These are phyloP conservation scores for Daldinia eschscholtzii DNA, from an alignment of 2,329 filamentous ascomycete genomes.

Conservation along the genomic window DNA sequence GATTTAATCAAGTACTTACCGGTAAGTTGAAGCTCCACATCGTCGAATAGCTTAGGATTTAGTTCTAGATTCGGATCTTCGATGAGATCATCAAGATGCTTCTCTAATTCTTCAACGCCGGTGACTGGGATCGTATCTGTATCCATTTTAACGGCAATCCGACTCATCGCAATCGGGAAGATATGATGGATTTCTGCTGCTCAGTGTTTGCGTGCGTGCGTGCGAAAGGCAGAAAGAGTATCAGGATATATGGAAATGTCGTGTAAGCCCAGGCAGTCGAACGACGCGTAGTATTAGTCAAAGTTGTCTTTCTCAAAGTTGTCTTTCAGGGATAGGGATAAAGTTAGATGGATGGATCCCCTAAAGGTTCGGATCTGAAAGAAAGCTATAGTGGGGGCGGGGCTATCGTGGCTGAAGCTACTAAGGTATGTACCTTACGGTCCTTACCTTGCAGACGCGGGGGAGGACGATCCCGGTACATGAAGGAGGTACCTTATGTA, in stretches of 20 bases:
- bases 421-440: neutral
- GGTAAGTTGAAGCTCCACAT: constrained; percentile 70
- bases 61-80: constrained; percentile 59
- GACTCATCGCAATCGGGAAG: constrained; percentile 36
- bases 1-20: constrained; percentile 52
- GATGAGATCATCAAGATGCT: constrained; percentile 66
- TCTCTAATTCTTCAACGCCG: constrained; percentile 66
- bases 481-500: neutral
- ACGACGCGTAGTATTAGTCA: constrained; percentile 17
- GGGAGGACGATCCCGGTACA: neutral
- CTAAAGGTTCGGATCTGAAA: neutral
- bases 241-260: neutral
- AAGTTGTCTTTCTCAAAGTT: constrained; percentile 10
- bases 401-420: neutral
- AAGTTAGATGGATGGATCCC: neutral
- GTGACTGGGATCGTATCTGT: constrained; percentile 62
- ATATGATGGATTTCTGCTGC: neutral
- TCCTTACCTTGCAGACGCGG: neutral
- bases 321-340: neutral
- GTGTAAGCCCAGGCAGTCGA: constrained; percentile 18
- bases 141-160: constrained; percentile 56
- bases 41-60: constrained; percentile 66
- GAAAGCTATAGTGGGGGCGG: constrained; percentile 10
- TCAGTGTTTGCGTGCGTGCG: no score
- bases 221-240: neutral